A percentile compares a stretch with the other conserved stretches of the same genome.
phyloP scores from a whole-genome alignment of 2,329 filamentous ascomycete species.

The Fusarium staphyleae region DNA sequence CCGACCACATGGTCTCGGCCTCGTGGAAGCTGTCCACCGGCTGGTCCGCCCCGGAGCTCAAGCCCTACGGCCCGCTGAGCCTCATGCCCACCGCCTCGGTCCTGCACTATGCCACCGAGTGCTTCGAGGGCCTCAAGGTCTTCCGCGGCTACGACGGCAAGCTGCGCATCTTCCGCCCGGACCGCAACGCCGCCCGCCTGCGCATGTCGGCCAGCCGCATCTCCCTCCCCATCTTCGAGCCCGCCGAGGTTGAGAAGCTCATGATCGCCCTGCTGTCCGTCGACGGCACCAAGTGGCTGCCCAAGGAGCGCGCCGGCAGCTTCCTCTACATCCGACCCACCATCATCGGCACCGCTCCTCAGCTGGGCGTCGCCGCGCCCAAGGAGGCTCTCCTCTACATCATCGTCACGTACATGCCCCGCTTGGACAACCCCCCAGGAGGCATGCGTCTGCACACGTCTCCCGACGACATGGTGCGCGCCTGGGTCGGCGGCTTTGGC shows the following conservation, averaged over 20 bases:
- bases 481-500: constrained; percentile 93
- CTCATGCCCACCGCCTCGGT: constrained; percentile 83
- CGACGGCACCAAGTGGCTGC: constrained; percentile 82
- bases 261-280: constrained; percentile 74
- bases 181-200: constrained; percentile 73
- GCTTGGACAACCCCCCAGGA: constrained; percentile 58
- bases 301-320: constrained; percentile 68
- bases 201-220: constrained; percentile 68
- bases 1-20: constrained; percentile 88
- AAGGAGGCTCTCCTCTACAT: constrained; percentile 89
- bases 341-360: constrained; percentile 81
- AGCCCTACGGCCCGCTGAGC: constrained; percentile 77
- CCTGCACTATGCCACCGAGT: constrained; percentile 89
- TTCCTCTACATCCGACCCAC: constrained; percentile 89
- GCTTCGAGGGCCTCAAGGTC: constrained; percentile 85
- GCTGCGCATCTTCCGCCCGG: constrained; percentile 79
- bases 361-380: constrained; percentile 82
- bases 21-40: constrained; percentile 70
- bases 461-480: constrained; percentile 82
- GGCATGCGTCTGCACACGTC: constrained; percentile 80
- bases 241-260: constrained; percentile 75
- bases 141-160: constrained; percentile 80
- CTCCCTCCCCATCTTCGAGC: constrained; percentile 76
- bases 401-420: constrained; percentile 70
- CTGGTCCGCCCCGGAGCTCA: constrained; percentile 77